Base-by-base conservation (phyloP, 2,329 filamentous ascomycete species). In the Rasamsonia emersonii region DNA sequence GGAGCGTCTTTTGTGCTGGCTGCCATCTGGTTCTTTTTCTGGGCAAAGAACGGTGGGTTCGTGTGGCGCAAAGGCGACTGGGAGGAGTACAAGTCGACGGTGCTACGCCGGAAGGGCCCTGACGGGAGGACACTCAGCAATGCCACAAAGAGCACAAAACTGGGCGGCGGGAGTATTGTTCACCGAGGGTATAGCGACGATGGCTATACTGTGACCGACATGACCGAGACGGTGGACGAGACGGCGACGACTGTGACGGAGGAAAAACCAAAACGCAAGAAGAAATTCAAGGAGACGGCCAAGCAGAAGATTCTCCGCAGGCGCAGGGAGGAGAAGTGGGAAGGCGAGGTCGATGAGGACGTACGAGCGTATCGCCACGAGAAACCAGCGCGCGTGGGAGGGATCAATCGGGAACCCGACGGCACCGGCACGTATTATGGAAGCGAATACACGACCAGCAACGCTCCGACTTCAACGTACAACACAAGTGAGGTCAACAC, bases 31-130 rank as follows among this genome's bases (percentile, higher is more conserved):
- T 95, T 98, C 72, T 96, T 98, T 73, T 93, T 93, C 71, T 93
- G 85, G 82, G 89, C 89, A 36, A 89, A 83, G 63, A 94, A 96
- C 48, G 91, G 91, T 40, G 91, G 91, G 9, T 95, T 96, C 65
- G 67, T 82, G 42, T 96, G 86, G 70, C 73, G 73, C 28, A 67
- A 93, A 41, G 70, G 76, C 20, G 91, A 98, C 61, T 98, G 91
- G 89, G 89, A 96, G 4, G 91, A 98, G 52, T 98, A 98, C 75
- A 96, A 96, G 58, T 81, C 82, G 1, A 95, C 89, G 0, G 91
- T 98, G 2, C 63, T 98, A 27, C 75, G 91, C 24, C 82, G 88
- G 32, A 86, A 82, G 50, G 88, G 86, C 1, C 86, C 88, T 4
- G 88, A 95, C 60, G 89, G 89, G 24, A 88, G 82, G 26, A 78